A percentile compares a stretch with the other conserved stretches of the same genome.
Conservation (phyloP, 441 rosid species). For the Gossypium schwendimanii region DNA sequence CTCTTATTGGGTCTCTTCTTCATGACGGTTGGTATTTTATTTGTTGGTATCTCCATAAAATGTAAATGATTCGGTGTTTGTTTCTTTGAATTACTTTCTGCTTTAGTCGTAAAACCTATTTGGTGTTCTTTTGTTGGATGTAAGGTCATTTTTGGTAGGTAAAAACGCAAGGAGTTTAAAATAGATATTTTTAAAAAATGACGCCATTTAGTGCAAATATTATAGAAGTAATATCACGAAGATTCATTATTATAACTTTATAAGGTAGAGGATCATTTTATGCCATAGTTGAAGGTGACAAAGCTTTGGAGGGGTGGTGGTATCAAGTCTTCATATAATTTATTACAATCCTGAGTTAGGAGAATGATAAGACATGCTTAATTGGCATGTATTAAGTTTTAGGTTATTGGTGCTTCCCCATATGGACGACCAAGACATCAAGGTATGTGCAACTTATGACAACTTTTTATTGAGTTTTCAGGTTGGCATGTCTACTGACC, state of each 20-base stretch:
- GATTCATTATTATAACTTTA: neutral
- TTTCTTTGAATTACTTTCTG: neutral
- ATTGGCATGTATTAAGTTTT: conserved; percentile 7
- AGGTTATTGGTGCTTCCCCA: conserved; percentile 5
- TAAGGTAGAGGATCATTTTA: neutral
- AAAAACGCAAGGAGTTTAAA: neutral
- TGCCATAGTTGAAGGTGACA: neutral
- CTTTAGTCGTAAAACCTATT: neutral
- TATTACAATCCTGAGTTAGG: neutral
- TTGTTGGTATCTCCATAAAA: neutral
- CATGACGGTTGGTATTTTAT: conserved; percentile 73
- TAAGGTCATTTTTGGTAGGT: neutral
- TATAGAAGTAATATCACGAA: neutral
- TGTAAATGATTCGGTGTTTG: neutral
- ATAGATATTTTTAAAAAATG: neutral
- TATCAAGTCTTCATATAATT: neutral
- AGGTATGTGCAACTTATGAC: conserved; percentile 20
- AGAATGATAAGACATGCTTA: neutral
- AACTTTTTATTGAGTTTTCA: conserved; percentile 35
- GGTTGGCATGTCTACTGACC: conserved; percentile 99
- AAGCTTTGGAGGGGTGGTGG: neutral
- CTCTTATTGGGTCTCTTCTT: conserved; percentile 96
- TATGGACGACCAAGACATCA: conserved; percentile 5
- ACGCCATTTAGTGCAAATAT: neutral
- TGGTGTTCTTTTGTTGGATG: neutral